Evolutionary conservation across 371 early-diverging fungal species (phyloP), one percentile per base, ranked within the genome.

Genomic region (Dichotomocladium elegans): DNA sequence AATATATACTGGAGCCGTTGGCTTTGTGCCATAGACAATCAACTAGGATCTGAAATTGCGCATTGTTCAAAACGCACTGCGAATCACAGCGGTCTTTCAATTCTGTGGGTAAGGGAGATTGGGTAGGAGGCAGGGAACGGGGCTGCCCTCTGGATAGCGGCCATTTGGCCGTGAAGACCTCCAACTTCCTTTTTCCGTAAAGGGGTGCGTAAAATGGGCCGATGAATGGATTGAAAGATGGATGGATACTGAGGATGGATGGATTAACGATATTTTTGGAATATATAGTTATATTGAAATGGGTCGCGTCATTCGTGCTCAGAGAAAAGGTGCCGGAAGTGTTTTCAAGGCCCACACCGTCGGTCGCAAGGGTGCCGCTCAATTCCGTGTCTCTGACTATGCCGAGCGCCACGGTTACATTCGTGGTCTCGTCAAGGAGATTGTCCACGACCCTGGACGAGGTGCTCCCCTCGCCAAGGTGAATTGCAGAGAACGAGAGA

Each of bases 361-460:
- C 74, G 89, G 88, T 78, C 90, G 98, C 65, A 89, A 94, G 80
- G 98, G 96, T 63, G 95, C 99, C 57, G 98, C 99, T 68, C 91
- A 94, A 84, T 81, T 90, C 78, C 86, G 98, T 65, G 74, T 92
- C 58, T 72, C 92, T 58, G 99, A 98, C 81, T 98, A 74, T 72
- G 89, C 98, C 61, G 99, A 99, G 86, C 92, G 98, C 70, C 85
- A 96, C 71, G 98, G 99, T 64, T 98, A 97, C 83, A 77, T 90
- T 65, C 86, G 95, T 59, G 99, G 99, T 69, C 77, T 97, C 65
- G 93, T 99, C 66, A 94, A 96, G 89, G 96, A 96, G 77, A 98
- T 99, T 72, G 86, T 99, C 67, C 99, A 99, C 87, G 99, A 99
- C 79, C 91, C 98, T 61, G 99, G 99, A 70, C 94, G 99, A 86